Base-by-base conservation (phyloP, 192 early-diverging fungal species). In the Funneliformis mosseae region DNA sequence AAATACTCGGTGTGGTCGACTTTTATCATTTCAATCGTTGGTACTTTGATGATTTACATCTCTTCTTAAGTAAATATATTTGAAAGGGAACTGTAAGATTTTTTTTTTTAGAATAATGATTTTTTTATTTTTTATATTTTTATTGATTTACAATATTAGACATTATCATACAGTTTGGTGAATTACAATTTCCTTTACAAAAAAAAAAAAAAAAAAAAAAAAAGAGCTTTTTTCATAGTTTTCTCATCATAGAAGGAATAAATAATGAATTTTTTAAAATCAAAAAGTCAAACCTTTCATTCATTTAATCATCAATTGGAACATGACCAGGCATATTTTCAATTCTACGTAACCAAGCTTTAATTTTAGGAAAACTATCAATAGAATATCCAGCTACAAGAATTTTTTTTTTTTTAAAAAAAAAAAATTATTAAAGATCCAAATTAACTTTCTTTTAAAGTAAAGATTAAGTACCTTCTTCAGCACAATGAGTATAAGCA, bases 291-390 rank as follows among this genome's bases (percentile, higher is more conserved):
- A 55, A 21, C 3, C 0, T 33, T 55, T 21, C 14, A 50, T 16
- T 50, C 16, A 55, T 6, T 77, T 64, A 77, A 77, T 77, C 76
- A 77, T 77, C 61, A 39, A 77, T 77, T 61, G 61, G 38, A 41
- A 66, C 62, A 64, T 64, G 23, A 41, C 76, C 76, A 41, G 76
- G 76, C 33, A 59, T 21, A 23, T 66, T 33, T 66, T 77, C 76
- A n/a, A 77, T 5, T 77, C 76, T 77, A 23, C 62, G 27, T n/a
- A 77, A 63, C 76, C 76, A 77, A 42, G 27, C 23, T 45, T 43
- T 77, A 11, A 77, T 48, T 11, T 64, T 77, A 18, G 76, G 76
- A 28, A 77, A 77, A 23, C 76, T 77, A 21, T 77, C 76, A 10
- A 77, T 77, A 61, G 61, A 64, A 28, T 50, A 77, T 46, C 76